Base-by-base conservation (phyloP, 441 rosid genomes). In the Croton laevigatus region DNA sequence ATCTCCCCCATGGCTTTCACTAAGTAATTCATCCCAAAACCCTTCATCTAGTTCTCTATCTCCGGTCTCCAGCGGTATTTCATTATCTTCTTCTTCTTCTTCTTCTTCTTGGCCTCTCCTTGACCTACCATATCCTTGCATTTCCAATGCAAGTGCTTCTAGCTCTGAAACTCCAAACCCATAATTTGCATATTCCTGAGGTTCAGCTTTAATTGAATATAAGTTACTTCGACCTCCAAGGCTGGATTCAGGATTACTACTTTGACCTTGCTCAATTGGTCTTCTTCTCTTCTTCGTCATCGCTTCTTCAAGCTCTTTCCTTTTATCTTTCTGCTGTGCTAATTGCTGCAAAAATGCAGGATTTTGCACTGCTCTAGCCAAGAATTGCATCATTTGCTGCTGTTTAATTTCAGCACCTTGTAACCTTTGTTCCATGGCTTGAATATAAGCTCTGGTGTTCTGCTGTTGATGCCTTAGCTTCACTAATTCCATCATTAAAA, bases 341-440 rank as follows among this genome's bases (percentile, higher is more conserved):
- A 91, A 68, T 73, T 91, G 90, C 71, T 80, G 87, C 5, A 94
- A 53, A 72, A 90, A 84, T 0, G 75, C 76, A 0, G 97, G 97
- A 48, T 89, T 84, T 68, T 82, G 80, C 75, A 88, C 84, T 11
- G 89, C 97, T 55, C 87, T 78, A 20, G 89, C 94, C 78, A 94
- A 75, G 79, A 94, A 94, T 5, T 88, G 83, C 96, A 91, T 90
- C 95, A 90, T 91, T 62, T 89, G 94, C 60, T 78, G 89, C 86
- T 94, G 97, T 79, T 90, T 91, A 73, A 57, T 73, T 81, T 94
- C 97, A 17, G 86, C 84, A 61, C 87, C 81, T 40, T 84, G 84
- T 2, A 94, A 69, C 81, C 92, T 85, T 66, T 85, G 83, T 54
- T 94, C 97, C 89, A 91, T 80, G 44, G 80, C 80, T 54, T 86